Conservation (phyloP, 1,284 basidiomycete genomes). For the Leucoagaricus sp. region DNA sequence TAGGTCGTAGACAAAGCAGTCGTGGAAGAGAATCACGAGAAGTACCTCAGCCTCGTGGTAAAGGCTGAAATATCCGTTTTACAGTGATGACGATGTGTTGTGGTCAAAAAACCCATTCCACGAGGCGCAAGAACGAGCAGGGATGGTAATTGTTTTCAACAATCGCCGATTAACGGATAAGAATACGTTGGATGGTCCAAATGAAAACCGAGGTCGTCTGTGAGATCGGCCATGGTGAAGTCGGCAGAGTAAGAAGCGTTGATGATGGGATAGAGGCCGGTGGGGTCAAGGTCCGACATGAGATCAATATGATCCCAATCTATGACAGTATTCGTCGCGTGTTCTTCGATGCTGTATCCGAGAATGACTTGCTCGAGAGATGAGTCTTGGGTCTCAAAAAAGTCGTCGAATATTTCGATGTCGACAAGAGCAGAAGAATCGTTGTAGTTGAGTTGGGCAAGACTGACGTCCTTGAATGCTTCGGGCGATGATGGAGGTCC, state of each 20-base stretch:
- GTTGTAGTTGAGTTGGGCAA: constrained; percentile 1
- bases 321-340: background rate
- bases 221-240: background rate
- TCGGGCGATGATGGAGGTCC: background rate
- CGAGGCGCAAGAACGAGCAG: too few relatives aligned
- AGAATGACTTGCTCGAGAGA: background rate
- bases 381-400: too few relatives aligned
- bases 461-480: background rate
- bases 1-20: constrained; percentile 1
- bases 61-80: background rate
- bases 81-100: background rate
- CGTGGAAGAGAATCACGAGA: background rate
- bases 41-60: background rate
- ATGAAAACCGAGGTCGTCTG: background rate
- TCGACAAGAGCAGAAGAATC: background rate
- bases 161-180: background rate
- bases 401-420: background rate
- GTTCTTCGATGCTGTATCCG: background rate
- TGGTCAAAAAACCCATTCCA: too few relatives aligned
- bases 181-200: background rate
- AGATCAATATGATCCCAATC: background rate
- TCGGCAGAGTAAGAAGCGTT: background rate
- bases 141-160: background rate
- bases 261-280: background rate
- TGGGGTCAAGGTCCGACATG: background rate